Evolutionary conservation across 805 yeast species (phyloP).

Genomic region (Ogataea trehaloabstinens): DNA sequence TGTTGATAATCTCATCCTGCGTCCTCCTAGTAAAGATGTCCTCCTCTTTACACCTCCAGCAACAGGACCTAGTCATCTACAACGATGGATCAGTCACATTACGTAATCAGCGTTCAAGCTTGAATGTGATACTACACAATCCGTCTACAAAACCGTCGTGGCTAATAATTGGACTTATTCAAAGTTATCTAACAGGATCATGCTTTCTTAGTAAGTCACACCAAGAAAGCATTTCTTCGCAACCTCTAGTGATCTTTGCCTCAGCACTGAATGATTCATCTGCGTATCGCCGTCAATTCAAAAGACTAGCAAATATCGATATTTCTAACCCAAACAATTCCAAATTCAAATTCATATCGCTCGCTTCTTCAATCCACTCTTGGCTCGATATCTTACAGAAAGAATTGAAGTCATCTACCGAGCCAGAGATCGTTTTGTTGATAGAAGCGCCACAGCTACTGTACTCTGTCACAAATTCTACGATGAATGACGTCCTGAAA

Average conservation of each 20-base stretch:
- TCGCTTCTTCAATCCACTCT: conserved; percentile 35
- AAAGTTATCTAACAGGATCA: conserved; percentile 48
- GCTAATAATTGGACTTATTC: conserved; percentile 56
- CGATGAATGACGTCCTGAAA: conserved; percentile 13
- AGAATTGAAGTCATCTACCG: conserved; percentile 16
- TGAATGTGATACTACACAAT: conserved; percentile 38
- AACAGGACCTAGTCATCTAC: conserved; percentile 57
- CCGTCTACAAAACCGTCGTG: conserved; percentile 63
- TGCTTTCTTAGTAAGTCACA: conserved; percentile 34
- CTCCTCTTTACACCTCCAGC: conserved; percentile 36
- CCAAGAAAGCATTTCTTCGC: background rate
- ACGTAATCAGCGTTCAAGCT: conserved; percentile 20
- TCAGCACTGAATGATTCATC: conserved; percentile 29
- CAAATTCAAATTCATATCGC: conserved; percentile 38
- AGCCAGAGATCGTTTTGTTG: conserved; percentile 23
- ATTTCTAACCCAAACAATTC: conserved; percentile 30
- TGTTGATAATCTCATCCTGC: too few species aligned
- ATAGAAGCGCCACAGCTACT: conserved; percentile 30
- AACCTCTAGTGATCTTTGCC: conserved; percentile 30
- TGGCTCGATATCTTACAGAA: conserved; percentile 20
- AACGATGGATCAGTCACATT: conserved; percentile 47
- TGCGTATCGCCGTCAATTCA: conserved; percentile 32
- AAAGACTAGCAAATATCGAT: conserved; percentile 37
- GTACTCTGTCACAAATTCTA: conserved; percentile 16
- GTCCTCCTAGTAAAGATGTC: too few species aligned